Evolutionary conservation across 495 filamentous ascomycete species (phyloP), one percentile per base, ranked within the genome.

Genomic region (Talaromyces thailandensis): DNA sequence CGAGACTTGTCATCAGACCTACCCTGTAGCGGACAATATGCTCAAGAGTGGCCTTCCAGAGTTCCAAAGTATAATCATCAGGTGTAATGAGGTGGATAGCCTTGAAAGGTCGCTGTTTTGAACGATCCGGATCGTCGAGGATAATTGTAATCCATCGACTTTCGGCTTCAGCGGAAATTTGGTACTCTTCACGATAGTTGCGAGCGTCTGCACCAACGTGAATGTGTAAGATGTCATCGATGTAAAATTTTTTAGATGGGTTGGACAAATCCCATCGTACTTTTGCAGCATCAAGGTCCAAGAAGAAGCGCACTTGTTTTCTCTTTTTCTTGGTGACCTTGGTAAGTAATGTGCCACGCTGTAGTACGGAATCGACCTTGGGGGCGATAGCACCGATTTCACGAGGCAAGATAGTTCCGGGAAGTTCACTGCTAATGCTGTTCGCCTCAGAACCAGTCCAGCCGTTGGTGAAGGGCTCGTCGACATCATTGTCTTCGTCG

Each of bases 161-260:
- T 70, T 91, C 86, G 4, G 78, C 76, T 9, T 82, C 79, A 59
- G 84, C 80, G 4, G 85, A 65, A 29, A 94, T 71, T 40, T 85
- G 81, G 66, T 88, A 88, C 68, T 96, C 93, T 70, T 96, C 88
- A 11, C 90, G 87, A 66, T 96, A 96, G 65, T 95, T 92, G 52
- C 86, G 82, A 35, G 92, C 92, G 69, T 96, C 91, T n/a, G 84
- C 80, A 37, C 91, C 93, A 37, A 86, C 83, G 58, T 92, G 86
- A 50, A 98, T 90, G 64, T 96, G 91, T 66, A 88, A 88, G 67
- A 98, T 92, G 68, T 98, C 91, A 65, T 98, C 94, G 62, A 98
- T 87, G 69, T 95, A 95, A 65, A 98, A 89, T 18, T 82, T 84
- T 64, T 96, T 97, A 1, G 86, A 81, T 0, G 88, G 83, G 57